A percentile compares a stretch with the other conserved stretches of the same genome.
These are phyloP conservation scores for Heliocybe sulcata DNA, from an alignment of 1,284 basidiomycete species.

Conservation along the genomic window DNA sequence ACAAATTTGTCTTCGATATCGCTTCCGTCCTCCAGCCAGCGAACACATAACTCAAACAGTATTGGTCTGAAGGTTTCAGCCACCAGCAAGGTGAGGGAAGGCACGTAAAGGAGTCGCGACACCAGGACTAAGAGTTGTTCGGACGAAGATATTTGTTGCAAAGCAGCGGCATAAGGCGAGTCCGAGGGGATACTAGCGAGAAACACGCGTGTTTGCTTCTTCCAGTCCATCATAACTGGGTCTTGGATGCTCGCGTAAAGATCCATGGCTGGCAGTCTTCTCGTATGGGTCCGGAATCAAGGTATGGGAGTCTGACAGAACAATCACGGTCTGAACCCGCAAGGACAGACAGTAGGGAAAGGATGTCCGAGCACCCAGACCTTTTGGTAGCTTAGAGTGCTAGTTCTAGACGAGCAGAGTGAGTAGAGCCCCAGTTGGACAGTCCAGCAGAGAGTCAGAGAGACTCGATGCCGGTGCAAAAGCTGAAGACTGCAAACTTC, in stretches of 20 bases:
- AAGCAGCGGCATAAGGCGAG: conserved; percentile 24
- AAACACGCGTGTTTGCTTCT: conserved; percentile 38
- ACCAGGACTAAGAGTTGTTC: conserved; percentile 25
- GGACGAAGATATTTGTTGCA: conserved; percentile 28
- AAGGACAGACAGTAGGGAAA: too few species aligned
- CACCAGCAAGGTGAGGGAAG: conserved; percentile 48
- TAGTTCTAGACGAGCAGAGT: too few species aligned
- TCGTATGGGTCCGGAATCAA: neutral
- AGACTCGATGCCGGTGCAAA: too few species aligned
- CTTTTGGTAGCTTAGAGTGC: too few species aligned
- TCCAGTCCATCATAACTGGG: conserved; percentile 46
- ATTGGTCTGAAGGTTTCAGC: conserved; percentile 60
- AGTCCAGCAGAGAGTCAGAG: too few species aligned
- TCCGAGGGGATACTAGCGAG: conserved; percentile 31
- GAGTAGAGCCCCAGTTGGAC: too few species aligned
- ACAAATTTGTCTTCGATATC: conserved; percentile 46
- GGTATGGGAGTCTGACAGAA: neutral
- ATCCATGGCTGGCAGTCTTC: neutral
- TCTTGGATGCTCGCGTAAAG: conserved; percentile 15
- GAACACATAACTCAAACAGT: conserved; percentile 61
- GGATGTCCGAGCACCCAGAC: too few species aligned
- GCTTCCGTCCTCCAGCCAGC: conserved; percentile 52
- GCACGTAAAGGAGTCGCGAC: conserved; percentile 30
- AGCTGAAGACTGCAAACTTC: too few species aligned
- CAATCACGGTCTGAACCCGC: too few species aligned